A percentile compares a stretch with the other conserved stretches of the same genome.
phyloP scores from a whole-genome alignment of 805 yeast species.

The Saccharomycopsis lassenensis region DNA sequence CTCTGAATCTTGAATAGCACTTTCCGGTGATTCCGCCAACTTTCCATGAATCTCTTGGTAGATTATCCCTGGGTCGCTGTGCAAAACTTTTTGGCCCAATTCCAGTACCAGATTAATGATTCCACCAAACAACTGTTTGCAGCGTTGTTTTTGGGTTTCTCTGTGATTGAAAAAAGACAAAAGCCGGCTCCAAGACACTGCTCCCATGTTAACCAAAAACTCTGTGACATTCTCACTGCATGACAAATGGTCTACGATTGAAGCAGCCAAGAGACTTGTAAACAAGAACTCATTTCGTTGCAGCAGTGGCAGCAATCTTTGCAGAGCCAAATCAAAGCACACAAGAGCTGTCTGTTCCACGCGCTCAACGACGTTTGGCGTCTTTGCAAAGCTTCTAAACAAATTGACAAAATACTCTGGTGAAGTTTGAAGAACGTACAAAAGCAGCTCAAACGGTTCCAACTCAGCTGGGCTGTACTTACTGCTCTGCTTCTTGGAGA shows the following conservation, averaged over 20 bases:
- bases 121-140: slow-evolving; percentile 28
- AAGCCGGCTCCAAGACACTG: slow-evolving; percentile 35
- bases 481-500: too few species aligned
- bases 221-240: slow-evolving; percentile 20
- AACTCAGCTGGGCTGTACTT: too few species aligned
- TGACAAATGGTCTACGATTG: slow-evolving; percentile 33
- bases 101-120: slow-evolving; percentile 29
- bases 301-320: slow-evolving; percentile 3
- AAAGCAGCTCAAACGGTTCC: slow-evolving; percentile 64
- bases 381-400: slow-evolving; percentile 7
- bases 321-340: slow-evolving; percentile 6
- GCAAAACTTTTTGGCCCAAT: slow-evolving; percentile 42
- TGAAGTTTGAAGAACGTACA: slow-evolving; percentile 77
- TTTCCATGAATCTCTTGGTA: slow-evolving; percentile 22
- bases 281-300: slow-evolving; percentile 59
- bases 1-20: slow-evolving; percentile 71
- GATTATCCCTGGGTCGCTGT: slow-evolving; percentile 69
- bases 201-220: slow-evolving; percentile 21
- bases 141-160: slow-evolving; percentile 27
- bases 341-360: slow-evolving; percentile 13
- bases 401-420: slow-evolving; percentile 54
- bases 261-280: slow-evolving; percentile 40
- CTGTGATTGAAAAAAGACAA: slow-evolving; percentile 26
- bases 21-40: slow-evolving; percentile 34
- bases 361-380: slow-evolving; percentile 7